Base-by-base conservation (phyloP, 2,329 filamentous ascomycete genomes). In the Colletotrichum theobromicola region DNA sequence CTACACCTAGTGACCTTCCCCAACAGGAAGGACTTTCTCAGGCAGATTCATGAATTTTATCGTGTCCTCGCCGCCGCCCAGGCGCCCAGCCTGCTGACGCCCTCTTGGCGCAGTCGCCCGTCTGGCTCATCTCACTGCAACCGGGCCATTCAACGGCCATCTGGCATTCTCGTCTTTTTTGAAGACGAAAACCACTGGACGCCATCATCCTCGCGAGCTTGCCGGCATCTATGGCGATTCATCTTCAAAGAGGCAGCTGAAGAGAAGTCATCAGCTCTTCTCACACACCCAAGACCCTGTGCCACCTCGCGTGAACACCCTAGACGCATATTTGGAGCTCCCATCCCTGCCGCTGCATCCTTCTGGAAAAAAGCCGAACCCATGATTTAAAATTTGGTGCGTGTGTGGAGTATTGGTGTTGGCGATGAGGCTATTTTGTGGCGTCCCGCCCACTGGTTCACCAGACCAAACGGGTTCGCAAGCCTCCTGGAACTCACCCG, bases 61-160 rank as follows among this genome's bases (percentile, higher is more conserved):
- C 16, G 26, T 18, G 21, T 55, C 24, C 5, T 70, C 61, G 60
- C 60, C 60, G 67, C 61, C 18, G 72, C 72, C 72, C 24, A 74
- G 72, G 57, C 62, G 28, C 42, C 72, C 32, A 67, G 62, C 57
- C 35, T 67, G 72, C 62, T 72, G 68, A 74, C 68, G 68, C 55
- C n/a, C 68, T 70, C 71, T 74, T 74, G 72, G 72, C 72, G 62
- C 24, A 8, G 37, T 30, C 55, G 37, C 15, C 30, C 37, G 24
- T 34, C 35, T 74, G 21, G 37, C 35, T 18, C 67, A 18, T 35
- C 15, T 35, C 30, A 37, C 35, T 34, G 18, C 35, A 35, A 21
- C 62, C 55, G 30, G 26, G 62, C 68, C 68, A 67, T 62, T 57
- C 61, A 35, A 6, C 12, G 55, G 34, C 55, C 35, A 34, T 32